Conservation (phyloP, 2,329 filamentous ascomycete species). For the Ceratocystiopsis brevicomis region DNA sequence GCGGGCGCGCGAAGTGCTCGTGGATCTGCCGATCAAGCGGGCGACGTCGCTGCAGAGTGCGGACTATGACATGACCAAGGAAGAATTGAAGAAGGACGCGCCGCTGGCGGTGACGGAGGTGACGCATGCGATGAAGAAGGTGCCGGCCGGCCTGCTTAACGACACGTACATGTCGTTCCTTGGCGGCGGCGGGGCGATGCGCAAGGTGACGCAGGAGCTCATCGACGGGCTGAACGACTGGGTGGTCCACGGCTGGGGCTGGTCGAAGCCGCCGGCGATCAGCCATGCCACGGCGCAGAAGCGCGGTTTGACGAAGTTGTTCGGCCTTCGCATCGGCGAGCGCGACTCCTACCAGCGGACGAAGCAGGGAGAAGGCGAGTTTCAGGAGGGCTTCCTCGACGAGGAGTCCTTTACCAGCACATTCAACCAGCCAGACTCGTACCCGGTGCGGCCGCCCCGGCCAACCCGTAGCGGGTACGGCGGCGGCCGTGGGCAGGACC, state of each 20-base stretch:
- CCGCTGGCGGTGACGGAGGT: conserved; percentile 27
- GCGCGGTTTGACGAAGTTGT: conserved; percentile 4
- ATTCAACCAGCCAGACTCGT: no score
- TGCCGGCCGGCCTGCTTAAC: conserved; percentile 23
- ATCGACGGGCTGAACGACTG: conserved; percentile 36
- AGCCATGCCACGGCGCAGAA: conserved; percentile 10
- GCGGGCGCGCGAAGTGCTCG: conserved; percentile 30
- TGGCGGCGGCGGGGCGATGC: conserved; percentile 20
- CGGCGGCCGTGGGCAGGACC: no score
- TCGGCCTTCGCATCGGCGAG: conserved; percentile 2
- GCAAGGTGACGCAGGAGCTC: conserved; percentile 17
- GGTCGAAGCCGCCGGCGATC: conserved; percentile 25
- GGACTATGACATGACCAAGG: conserved; percentile 30
- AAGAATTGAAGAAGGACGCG: conserved; percentile 19
- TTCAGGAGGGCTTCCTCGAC: neutral
- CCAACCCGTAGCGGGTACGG: no score
- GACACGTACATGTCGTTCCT: conserved; percentile 39
- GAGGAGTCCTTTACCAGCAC: neutral
- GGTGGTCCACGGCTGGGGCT: conserved; percentile 30
- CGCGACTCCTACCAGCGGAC: neutral
- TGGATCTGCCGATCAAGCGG: conserved; percentile 39
- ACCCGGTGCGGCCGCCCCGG: no score
- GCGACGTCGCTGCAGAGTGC: conserved; percentile 27
- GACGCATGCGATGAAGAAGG: conserved; percentile 21
- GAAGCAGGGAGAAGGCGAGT: neutral